Evolutionary conservation across 2,329 filamentous ascomycete genomes (phyloP).

Genomic region (Clonostachys chloroleuca): DNA sequence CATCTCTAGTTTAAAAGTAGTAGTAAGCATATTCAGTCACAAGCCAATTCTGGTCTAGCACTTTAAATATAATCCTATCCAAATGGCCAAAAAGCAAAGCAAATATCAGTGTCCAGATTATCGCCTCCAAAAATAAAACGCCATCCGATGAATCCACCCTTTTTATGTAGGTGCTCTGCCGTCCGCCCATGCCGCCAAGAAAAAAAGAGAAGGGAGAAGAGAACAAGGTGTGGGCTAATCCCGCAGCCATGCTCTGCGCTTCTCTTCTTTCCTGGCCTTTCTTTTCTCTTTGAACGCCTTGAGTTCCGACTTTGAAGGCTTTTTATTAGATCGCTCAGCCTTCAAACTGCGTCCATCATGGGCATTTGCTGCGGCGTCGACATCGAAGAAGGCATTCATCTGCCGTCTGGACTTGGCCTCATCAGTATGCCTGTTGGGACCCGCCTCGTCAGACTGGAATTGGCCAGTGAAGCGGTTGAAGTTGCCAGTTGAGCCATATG

Average conservation of each 20-base stretch:
- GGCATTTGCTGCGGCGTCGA: constrained; percentile 85
- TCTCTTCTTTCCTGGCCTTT: constrained; percentile 87
- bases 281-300: constrained; percentile 91
- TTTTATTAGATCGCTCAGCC: constrained; percentile 83
- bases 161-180: no score
- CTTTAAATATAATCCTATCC: neutral
- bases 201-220: neutral
- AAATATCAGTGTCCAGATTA: neutral
- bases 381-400: constrained; percentile 93
- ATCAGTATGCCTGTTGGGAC: constrained; percentile 75
- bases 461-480: constrained; percentile 91
- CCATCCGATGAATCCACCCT: no score
- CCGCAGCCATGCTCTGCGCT: constrained; percentile 82
- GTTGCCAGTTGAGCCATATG: constrained; percentile 65
- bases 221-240: constrained; percentile 51
- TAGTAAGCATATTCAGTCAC: neutral
- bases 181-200: neutral
- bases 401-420: constrained; percentile 84
- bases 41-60: neutral
- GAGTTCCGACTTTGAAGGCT: constrained; percentile 78
- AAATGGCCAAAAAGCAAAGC: no score
- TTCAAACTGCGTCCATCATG: constrained; percentile 89
- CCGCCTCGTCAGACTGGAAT: constrained; percentile 66
- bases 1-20: neutral
- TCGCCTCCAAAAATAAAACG: no score